Evolutionary conservation across 352 stramenopile genomes (phyloP), one percentile per base, ranked within the genome.

Genomic region (Phytophthora cactorum): DNA sequence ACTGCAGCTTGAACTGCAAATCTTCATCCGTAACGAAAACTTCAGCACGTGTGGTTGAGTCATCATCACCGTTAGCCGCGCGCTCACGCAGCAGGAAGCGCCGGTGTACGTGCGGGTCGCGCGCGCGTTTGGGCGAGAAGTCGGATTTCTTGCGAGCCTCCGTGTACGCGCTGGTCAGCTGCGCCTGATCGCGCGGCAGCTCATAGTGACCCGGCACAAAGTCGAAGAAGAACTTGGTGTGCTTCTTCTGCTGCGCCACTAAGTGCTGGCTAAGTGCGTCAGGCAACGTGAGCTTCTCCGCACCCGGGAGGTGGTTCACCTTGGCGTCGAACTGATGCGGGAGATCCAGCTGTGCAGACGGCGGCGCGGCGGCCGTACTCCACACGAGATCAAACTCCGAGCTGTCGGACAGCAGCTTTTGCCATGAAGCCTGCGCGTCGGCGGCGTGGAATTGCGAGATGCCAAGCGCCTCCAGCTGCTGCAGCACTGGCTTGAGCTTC

Each of bases 221-320:
- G 56, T 90, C 71, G 52, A 89, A 96, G 55, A 81, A 83, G 61
- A 81, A 91, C 59, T 84, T 86, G n/a, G 72, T 71, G 28, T 90
- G 76, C 32, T 73, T 75, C 56, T 77, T 64, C 66, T 91, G 74
- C 56, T 71, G 76, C 52, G 61, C 52, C 31, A 59, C 27, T 27
- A 92, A 63, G 59, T 93, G 82, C 27, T 78, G 62, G 39, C 68
- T 56, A 14, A 94, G 73, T n/a, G 55, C 57, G 44, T 88, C 76
- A 31, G 32, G 50, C 10, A 76, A 79, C 17, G 75, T 82, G 57
- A 95, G 69, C 17, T 68, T 61, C 29, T 79, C 71, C 1, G 79
- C 74, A 7, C 86, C 88, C 11, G 86, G 88, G 8, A 96, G 45
- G 58, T 81, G 84, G 67, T 95, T 96, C 63, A 96, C 56, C 57